These are phyloP conservation scores for Aureococcus anophagefferens DNA, from an alignment of 108 stramenopile genomes.

Conservation along the genomic window DNA sequence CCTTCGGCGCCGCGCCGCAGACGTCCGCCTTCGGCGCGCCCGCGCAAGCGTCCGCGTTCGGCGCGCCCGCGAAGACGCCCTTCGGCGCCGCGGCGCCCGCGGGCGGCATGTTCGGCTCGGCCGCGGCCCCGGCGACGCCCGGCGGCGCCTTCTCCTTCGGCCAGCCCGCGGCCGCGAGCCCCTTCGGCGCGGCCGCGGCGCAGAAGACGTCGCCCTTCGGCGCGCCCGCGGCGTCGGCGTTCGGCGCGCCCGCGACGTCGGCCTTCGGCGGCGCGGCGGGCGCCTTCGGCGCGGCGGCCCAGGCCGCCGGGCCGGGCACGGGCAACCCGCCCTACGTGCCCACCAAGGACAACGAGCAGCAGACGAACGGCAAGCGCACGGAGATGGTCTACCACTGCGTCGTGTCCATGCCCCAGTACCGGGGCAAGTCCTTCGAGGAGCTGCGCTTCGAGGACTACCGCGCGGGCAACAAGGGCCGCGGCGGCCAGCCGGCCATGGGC, in stretches of 20 bases:
- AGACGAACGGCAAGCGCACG: conserved; percentile 12
- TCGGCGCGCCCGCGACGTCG: conserved; percentile 8
- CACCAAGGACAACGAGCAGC: conserved; percentile 52
- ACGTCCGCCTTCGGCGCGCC: conserved; percentile 1
- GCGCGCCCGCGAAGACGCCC: not conserved
- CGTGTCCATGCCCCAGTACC: conserved; percentile 71
- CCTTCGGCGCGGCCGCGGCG: not conserved
- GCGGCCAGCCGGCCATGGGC: conserved; percentile 19
- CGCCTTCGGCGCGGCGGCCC: conserved; percentile 10
- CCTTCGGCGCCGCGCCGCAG: not conserved
- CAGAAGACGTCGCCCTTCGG: not conserved
- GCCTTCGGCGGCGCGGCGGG: not conserved
- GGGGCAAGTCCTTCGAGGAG: conserved; percentile 76
- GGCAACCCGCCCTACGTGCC: conserved; percentile 46
- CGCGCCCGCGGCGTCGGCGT: conserved; percentile 3
- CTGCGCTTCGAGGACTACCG: conserved; percentile 76
- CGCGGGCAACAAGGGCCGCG: conserved; percentile 61
- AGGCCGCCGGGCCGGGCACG: conserved; percentile 30
- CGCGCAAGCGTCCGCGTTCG: not conserved
- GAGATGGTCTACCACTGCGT: conserved; percentile 66
- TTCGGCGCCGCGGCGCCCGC: not conserved
- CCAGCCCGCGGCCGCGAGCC: conserved; percentile 24
- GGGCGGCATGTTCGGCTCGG: not conserved
- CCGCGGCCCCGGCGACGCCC: conserved; percentile 5
- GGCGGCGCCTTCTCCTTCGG: conserved; percentile 41